These are phyloP conservation scores for Acrocalymma vagum DNA, from an alignment of 2,329 filamentous ascomycete species.

Conservation along the genomic window DNA sequence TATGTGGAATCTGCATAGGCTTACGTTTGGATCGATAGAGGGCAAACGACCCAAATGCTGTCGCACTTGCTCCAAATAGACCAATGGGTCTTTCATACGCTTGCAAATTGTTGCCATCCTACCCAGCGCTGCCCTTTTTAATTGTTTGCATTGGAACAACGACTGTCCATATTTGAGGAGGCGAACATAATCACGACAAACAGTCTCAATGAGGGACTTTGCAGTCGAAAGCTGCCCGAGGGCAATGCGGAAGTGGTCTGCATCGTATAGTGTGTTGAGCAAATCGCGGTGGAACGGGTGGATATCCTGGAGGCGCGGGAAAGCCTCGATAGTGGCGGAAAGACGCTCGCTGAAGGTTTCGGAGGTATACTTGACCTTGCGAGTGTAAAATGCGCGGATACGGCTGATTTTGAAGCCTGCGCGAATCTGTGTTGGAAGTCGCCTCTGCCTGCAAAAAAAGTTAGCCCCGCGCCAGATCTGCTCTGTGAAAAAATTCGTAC, in stretches of 20 bases:
- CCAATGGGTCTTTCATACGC: constrained; percentile 89
- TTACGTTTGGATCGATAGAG: constrained; percentile 97
- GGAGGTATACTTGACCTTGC: constrained; percentile 93
- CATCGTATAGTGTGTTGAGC: constrained; percentile 89
- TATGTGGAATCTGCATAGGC: too few species aligned
- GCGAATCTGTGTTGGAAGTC: constrained; percentile 93
- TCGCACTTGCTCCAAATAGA: constrained; percentile 95
- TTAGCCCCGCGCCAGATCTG: constrained; percentile 21
- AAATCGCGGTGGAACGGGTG: constrained; percentile 91
- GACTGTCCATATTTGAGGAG: constrained; percentile 91
- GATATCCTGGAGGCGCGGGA: constrained; percentile 91
- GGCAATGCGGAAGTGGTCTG: constrained; percentile 80
- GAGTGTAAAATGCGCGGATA: constrained; percentile 95
- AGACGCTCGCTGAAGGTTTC: constrained; percentile 98
- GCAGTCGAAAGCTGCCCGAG: constrained; percentile 95
- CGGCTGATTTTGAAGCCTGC: constrained; percentile 95
- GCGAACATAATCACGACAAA: constrained; percentile 94
- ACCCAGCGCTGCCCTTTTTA: constrained; percentile 94
- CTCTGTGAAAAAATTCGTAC: constrained; percentile 15
- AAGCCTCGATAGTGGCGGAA: constrained; percentile 83
- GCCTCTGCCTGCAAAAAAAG: constrained; percentile 74
- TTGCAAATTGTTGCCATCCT: constrained; percentile 98
- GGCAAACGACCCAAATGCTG: constrained; percentile 97
- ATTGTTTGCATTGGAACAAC: constrained; percentile 98
- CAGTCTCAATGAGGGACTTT: constrained; percentile 95